Evolutionary conservation across 805 yeast genomes (phyloP), one percentile per base, ranked within the genome.

Genomic region (Kodamaea kakaduensis): DNA sequence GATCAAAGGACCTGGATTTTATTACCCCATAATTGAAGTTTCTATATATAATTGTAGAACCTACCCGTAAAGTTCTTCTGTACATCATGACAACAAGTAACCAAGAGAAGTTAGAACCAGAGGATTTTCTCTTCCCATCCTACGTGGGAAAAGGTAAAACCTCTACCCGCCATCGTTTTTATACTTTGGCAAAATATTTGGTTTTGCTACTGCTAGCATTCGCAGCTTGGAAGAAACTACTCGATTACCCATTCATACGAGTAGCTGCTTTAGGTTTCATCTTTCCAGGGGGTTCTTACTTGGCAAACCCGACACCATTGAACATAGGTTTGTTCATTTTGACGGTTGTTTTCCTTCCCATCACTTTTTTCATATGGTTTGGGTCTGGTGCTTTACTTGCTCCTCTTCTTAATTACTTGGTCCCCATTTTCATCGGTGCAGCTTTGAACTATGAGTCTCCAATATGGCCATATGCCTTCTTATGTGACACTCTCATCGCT

Each of bases 281-380:
- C 5, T 36, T 36, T 24, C 40, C 40, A 8, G 40, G 40, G 6
- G 40, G 31, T 15, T 17, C 31, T 23, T 36, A 36, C 20, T 19
- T 36, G 17, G 35, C 40, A 10, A 16, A n/a, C 12, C 40, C 40
- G 8, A 17, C 16, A 17, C 19, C 32, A 23, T 31, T 31, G 32
- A 36, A 31, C 20, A 24, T 19, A 12, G 17, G 16, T 5, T 20
- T 36, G 15, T 25, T 31, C n/a, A 36, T 21, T 12, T 29, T 31
- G n/a, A 25, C 36, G 9, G 18, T 36, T 18, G 13, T 31, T 9
- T 36, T 36, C 15, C 23, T 36, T 9, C 40, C 40, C 3, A 9
- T 36, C 4, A 23, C 36, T 14, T 36, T 36, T 30, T 36, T 36
- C 34, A 21, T 31, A 6, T 36, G 40, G 40, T 36, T 36, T 31